Base-by-base conservation (phyloP, 73 alveolate genomes). In the Blepharisma japonicum region DNA sequence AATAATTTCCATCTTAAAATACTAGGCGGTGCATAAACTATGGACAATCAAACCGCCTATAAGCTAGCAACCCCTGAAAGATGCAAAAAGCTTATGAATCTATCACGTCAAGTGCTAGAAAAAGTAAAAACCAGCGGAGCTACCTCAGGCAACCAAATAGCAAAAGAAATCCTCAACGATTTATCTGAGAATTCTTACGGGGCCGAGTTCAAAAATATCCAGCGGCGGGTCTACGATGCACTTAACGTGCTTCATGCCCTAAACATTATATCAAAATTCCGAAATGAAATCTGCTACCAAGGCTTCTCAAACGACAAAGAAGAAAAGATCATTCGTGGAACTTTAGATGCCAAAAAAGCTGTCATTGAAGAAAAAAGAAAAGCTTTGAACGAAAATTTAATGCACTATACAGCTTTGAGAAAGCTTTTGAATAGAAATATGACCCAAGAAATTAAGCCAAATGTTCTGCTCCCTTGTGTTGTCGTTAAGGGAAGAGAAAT, bases 171-270 rank as follows among this genome's bases (percentile, higher is more conserved):
- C 18, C 18, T 53, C 32, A 53, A 53, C 23, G 68, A 53, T n/a
- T 53, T n/a, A n/a, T 14, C 18, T n/a, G 68, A 53, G 23, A 53
- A 53, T 53, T n/a, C 20, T 70, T 11, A 80, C 72, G 66, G 71
- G 77, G 80, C 82, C 49, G 94, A 86, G 79, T 90, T 89, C 71
- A 92, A 92, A 86, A 92, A 92, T 70, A 92, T 92, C 9, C 93
- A 92, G 71, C 79, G 98, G 74, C 79, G 98, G 71, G 98, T 92
- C 11, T 92, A 92, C 79, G 98, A 92, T 79, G 98, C 98, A 2
- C 85, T 92, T 9, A 92, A 92, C 72, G 98, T 92, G 7, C 92
- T 92, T 71, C 71, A 87, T 32, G 98, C 98, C 7, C 70, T 87
- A 45, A 93, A 91, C 49, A 71, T 92, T 39, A 87, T 92, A 18